Evolutionary conservation across 495 filamentous ascomycete species (phyloP).

Genomic region (Penicillium manginii): DNA sequence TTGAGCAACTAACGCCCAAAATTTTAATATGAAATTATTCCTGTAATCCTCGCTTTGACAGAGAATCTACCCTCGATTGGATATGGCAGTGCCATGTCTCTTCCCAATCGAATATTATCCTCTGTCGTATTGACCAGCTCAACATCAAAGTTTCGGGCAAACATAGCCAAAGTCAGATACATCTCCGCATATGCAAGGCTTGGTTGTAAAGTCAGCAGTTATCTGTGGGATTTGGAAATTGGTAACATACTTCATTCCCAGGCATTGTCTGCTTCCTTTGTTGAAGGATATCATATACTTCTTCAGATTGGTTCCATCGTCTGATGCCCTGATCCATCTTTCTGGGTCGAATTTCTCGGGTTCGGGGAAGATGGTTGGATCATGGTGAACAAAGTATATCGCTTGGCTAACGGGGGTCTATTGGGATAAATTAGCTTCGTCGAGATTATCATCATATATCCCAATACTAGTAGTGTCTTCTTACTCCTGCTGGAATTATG

Average conservation of each 20-base stretch:
- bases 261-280: conserved; percentile 49
- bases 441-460: not conserved
- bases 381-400: conserved; percentile 49
- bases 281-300: conserved; percentile 47
- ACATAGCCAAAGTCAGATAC: conserved; percentile 39
- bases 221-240: not conserved
- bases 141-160: conserved; percentile 43
- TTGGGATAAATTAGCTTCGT: conserved; percentile 7
- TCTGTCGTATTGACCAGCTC: conserved; percentile 37
- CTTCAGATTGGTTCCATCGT: conserved; percentile 25
- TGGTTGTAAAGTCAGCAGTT: not conserved
- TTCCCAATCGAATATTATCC: conserved; percentile 33
- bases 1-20: conserved; percentile 11
- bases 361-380: conserved; percentile 50
- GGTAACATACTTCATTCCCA: conserved; percentile 48
- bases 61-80: conserved; percentile 19
- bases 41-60: conserved; percentile 20
- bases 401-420: conserved; percentile 51
- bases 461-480: not conserved
- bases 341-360: conserved; percentile 52
- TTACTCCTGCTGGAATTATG: conserved; percentile 36
- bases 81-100: conserved; percentile 25
- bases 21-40: conserved; percentile 4
- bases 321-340: conserved; percentile 47
- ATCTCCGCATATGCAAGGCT: conserved; percentile 47